These are phyloP conservation scores for Lycium ferocissimum DNA, from an alignment of 257 asterid genomes.

Conservation along the genomic window DNA sequence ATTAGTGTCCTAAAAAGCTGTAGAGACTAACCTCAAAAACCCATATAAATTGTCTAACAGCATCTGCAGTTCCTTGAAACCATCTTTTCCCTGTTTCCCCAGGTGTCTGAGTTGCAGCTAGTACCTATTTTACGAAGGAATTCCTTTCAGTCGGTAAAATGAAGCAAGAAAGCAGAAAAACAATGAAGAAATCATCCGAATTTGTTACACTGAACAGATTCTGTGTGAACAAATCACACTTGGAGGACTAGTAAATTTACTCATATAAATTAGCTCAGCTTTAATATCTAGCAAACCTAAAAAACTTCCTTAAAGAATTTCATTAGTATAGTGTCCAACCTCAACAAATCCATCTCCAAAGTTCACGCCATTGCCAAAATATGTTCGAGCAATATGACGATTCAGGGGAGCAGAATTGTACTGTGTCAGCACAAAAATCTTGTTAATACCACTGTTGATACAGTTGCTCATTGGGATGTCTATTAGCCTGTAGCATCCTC, in stretches of 20 bases:
- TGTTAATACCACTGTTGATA: constrained; percentile 89
- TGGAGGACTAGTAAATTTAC: neutral
- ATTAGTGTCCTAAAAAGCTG: neutral
- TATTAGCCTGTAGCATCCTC: constrained; percentile 92
- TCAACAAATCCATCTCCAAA: constrained; percentile 95
- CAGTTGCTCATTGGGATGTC: constrained; percentile 99
- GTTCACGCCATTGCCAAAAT: constrained; percentile 86
- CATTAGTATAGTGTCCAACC: constrained; percentile 46
- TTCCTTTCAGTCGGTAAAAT: neutral
- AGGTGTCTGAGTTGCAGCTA: constrained; percentile 94
- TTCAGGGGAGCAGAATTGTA: constrained; percentile 94
- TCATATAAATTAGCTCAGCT: neutral
- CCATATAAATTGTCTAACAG: constrained; percentile 93
- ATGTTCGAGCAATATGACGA: constrained; percentile 90
- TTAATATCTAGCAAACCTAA: neutral
- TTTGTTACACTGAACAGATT: neutral
- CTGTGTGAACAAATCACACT: constrained; percentile 21
- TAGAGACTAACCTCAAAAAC: constrained; percentile 72
- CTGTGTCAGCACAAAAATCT: constrained; percentile 94
- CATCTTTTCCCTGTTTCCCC: constrained; percentile 89
- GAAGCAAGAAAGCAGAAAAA: neutral
- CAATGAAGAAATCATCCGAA: neutral
- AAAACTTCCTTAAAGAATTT: neutral
- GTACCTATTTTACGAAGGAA: constrained; percentile 54
- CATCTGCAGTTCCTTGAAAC: constrained; percentile 99